These are phyloP conservation scores for Thalassiosira profunda DNA, from an alignment of 108 stramenopile species.

Conservation along the genomic window DNA sequence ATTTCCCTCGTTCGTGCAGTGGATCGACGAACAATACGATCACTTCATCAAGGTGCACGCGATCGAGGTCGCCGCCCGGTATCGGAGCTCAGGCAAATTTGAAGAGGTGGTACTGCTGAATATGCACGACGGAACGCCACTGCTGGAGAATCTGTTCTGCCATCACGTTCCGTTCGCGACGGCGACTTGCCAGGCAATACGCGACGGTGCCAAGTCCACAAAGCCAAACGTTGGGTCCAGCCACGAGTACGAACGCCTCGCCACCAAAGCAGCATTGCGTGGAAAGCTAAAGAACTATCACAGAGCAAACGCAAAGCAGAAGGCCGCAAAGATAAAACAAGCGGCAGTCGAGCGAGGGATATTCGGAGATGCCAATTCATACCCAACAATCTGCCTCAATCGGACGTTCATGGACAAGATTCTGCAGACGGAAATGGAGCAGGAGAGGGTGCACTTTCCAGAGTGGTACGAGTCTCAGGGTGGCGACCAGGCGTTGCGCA, in stretches of 20 bases:
- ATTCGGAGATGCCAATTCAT: background rate
- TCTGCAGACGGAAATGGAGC: background rate
- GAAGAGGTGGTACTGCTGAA: background rate
- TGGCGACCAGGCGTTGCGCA: background rate
- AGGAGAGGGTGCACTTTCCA: background rate
- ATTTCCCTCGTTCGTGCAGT: background rate
- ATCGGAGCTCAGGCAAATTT: background rate
- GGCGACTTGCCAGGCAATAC: background rate
- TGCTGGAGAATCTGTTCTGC: background rate
- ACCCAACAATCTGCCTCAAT: background rate
- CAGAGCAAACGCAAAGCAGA: background rate
- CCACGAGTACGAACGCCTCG: background rate
- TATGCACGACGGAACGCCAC: background rate
- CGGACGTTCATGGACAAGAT: background rate
- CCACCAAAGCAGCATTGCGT: background rate
- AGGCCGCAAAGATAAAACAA: background rate
- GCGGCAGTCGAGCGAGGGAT: background rate
- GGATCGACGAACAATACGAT: background rate
- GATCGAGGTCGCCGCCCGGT: background rate
- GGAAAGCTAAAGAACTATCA: background rate
- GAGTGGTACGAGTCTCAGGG: background rate
- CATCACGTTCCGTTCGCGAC: background rate
- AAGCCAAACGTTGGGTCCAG: background rate
- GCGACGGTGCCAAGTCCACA: background rate
- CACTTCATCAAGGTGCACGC: background rate